These are phyloP conservation scores for Solioccasus polychromus DNA, from an alignment of 768 basidiomycete genomes.

Conservation along the genomic window DNA sequence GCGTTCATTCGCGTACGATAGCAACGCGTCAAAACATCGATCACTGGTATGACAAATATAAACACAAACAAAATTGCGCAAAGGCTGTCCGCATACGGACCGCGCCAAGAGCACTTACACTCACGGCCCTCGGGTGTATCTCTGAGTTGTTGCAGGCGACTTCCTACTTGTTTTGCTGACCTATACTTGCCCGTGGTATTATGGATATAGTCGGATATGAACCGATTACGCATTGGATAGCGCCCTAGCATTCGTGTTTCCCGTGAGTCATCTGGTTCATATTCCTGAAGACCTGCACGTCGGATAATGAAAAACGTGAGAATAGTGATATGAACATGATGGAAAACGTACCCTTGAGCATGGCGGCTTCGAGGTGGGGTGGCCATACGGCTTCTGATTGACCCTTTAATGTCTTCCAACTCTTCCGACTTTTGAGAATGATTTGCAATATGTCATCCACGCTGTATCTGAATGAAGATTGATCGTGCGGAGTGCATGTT, in stretches of 20 bases:
- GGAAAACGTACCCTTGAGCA: slow-evolving; percentile 60
- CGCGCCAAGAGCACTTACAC: slow-evolving; percentile 45
- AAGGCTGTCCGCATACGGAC: slow-evolving; percentile 24
- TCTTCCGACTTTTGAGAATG: slow-evolving; percentile 67
- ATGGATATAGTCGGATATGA: slow-evolving; percentile 76
- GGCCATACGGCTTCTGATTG: slow-evolving; percentile 75
- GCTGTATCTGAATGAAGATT: slow-evolving; percentile 17
- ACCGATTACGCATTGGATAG: slow-evolving; percentile 76
- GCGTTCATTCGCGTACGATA: slow-evolving; percentile 27
- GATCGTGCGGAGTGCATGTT: slow-evolving; percentile 13
- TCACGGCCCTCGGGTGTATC: slow-evolving; percentile 72
- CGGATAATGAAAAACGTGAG: slow-evolving; percentile 20
- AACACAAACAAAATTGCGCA: slow-evolving; percentile 24
- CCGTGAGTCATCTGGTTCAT: slow-evolving; percentile 68
- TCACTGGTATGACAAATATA: slow-evolving; percentile 34
- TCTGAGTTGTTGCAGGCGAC: slow-evolving; percentile 73
- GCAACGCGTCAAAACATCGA: slow-evolving; percentile 34
- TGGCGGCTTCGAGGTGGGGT: slow-evolving; percentile 70
- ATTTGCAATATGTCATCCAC: slow-evolving; percentile 58
- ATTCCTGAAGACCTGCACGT: slow-evolving; percentile 60
- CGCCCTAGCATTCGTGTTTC: slow-evolving; percentile 72
- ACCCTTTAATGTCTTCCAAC: slow-evolving; percentile 72
- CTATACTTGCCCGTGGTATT: slow-evolving; percentile 65
- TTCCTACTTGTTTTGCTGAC: slow-evolving; percentile 78
- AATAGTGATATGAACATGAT: slow-evolving; percentile 9